These are phyloP conservation scores for Chaetomiaceae sp. DNA, from an alignment of 2,329 filamentous ascomycete species.

Conservation along the genomic window DNA sequence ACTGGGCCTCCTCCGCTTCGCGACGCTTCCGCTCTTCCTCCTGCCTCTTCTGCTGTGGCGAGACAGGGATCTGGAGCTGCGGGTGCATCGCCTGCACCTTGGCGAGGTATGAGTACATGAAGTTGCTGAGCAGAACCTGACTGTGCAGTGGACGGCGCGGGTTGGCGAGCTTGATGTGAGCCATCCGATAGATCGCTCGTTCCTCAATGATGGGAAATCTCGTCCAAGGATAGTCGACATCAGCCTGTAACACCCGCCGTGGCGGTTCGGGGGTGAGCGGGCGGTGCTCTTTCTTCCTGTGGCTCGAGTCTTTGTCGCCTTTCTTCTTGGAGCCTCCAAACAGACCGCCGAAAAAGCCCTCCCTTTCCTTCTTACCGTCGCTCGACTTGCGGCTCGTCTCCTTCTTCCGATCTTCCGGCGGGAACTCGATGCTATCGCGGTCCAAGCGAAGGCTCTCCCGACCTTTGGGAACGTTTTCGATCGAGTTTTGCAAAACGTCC, in stretches of 20 bases:
- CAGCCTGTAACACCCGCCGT: slow-evolving; percentile 68
- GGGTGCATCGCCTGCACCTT: slow-evolving; percentile 99
- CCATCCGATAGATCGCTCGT: slow-evolving; percentile 96
- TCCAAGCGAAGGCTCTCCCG: slow-evolving; percentile 83
- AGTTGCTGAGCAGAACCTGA: slow-evolving; percentile 94
- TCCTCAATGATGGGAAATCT: slow-evolving; percentile 93
- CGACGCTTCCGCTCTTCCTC: slow-evolving; percentile 45
- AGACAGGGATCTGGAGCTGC: slow-evolving; percentile 84
- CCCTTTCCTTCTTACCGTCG: slow-evolving; percentile 84
- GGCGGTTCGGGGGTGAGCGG: slow-evolving; percentile 74
- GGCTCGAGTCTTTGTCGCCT: slow-evolving; percentile 65
- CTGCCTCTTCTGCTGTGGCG: slow-evolving; percentile 50
- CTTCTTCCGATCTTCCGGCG: slow-evolving; percentile 80
- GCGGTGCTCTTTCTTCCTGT: slow-evolving; percentile 70
- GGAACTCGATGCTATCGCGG: slow-evolving; percentile 67
- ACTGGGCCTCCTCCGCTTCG: slow-evolving; percentile 38
- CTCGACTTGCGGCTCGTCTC: slow-evolving; percentile 68
- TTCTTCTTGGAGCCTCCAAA: slow-evolving; percentile 91
- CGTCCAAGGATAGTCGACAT: slow-evolving; percentile 94
- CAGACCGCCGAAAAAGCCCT: slow-evolving; percentile 87
- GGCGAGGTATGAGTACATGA: slow-evolving; percentile 98
- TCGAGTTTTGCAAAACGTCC: slow-evolving; percentile 81
- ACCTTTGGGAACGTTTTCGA: slow-evolving; percentile 64
- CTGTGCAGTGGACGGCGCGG: slow-evolving; percentile 86
- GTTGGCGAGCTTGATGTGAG: slow-evolving; percentile 98